A percentile compares a stretch with the other conserved stretches of the same genome.
Evolutionary conservation across 768 basidiomycete species (phyloP).

Genomic region (Mycena indigotica): DNA sequence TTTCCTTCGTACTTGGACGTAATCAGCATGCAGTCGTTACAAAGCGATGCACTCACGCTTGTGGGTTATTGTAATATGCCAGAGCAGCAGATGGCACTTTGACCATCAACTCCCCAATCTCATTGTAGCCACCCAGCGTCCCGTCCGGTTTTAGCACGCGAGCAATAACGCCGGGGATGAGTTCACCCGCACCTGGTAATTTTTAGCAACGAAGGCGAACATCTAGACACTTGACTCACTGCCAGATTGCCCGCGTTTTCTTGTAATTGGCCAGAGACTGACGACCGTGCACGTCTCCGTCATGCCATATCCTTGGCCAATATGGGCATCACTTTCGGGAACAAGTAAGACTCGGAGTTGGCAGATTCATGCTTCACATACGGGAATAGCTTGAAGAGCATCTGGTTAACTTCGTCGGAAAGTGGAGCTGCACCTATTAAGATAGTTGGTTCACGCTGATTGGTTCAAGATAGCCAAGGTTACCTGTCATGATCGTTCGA

Average conservation of each 20-base stretch:
- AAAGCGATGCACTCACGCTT: constrained; percentile 52
- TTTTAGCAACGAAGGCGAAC: neutral
- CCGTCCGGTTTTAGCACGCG: constrained; percentile 63
- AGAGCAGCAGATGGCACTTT: constrained; percentile 57
- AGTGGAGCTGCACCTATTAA: constrained; percentile 57
- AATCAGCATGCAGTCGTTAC: neutral
- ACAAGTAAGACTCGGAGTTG: too few relatives aligned
- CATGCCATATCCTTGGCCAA: constrained; percentile 67
- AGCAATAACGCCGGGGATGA: constrained; percentile 57
- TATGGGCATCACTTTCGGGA: constrained; percentile 51
- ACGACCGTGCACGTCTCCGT: constrained; percentile 63
- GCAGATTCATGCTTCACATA: too few relatives aligned
- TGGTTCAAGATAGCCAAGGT: neutral
- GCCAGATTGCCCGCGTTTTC: constrained; percentile 55
- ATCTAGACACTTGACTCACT: constrained; percentile 32
- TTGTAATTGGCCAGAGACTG: constrained; percentile 48
- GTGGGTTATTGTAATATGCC: constrained; percentile 57
- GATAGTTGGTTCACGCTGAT: constrained; percentile 10
- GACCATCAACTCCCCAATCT: constrained; percentile 62
- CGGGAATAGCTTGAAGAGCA: constrained; percentile 53
- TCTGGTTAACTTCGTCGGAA: constrained; percentile 52
- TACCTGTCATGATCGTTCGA: constrained; percentile 44
- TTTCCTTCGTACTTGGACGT: constrained; percentile 60
- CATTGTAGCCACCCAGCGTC: constrained; percentile 52
- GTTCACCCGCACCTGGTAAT: constrained; percentile 50